These are phyloP conservation scores for Trichoderma hamatum DNA, from an alignment of 2,329 filamentous ascomycete species.

Conservation along the genomic window DNA sequence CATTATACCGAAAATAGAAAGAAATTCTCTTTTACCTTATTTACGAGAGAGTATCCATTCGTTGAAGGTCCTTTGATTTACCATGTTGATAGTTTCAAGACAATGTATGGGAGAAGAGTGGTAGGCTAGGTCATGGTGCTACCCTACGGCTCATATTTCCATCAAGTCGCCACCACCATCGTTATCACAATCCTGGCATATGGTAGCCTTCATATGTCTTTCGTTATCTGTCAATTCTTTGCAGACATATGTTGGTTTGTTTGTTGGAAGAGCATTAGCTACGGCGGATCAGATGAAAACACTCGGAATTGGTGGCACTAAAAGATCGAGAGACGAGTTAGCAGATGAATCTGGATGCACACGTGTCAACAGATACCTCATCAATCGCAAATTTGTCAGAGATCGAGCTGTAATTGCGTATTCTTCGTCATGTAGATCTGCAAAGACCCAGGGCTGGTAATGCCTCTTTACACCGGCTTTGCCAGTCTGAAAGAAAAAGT, in stretches of 20 bases:
- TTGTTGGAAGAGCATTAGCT: neutral
- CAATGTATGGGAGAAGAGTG: neutral
- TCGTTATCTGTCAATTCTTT: neutral
- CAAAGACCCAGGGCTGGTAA: neutral
- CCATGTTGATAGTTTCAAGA: neutral
- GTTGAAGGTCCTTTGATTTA: neutral
- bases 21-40: neutral
- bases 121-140: neutral
- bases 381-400: neutral
- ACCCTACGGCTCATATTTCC: neutral
- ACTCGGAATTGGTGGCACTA: neutral
- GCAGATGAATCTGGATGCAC: neutral
- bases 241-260: neutral
- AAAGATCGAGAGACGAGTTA: neutral
- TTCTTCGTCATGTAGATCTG: neutral
- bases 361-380: neutral
- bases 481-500: neutral
- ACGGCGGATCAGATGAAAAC: neutral
- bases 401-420: neutral
- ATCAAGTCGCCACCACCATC: neutral
- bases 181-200: neutral
- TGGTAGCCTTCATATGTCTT: neutral
- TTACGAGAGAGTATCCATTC: neutral
- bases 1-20: neutral
- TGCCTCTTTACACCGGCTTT: neutral